phyloP scores from a whole-genome alignment of 768 basidiomycete genomes.

The Xanthoconium stramineum region DNA sequence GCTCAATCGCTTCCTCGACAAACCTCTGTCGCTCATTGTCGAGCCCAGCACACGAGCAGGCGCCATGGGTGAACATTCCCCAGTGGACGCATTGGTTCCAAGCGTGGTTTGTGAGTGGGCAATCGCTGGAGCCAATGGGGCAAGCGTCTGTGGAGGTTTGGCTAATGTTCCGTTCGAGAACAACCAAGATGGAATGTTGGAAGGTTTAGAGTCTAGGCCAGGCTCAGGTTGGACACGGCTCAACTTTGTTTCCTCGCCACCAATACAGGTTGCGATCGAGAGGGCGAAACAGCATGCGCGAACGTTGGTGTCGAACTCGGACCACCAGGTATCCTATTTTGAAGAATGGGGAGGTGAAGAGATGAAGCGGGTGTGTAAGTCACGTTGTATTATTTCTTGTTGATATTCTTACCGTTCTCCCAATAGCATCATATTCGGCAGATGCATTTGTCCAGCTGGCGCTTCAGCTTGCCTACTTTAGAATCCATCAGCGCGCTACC shows the following conservation, averaged over 20 bases:
- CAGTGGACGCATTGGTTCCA: slow-evolving; percentile 86
- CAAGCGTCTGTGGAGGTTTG: slow-evolving; percentile 46
- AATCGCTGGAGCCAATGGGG: slow-evolving; percentile 37
- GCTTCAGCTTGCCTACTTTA: slow-evolving; percentile 88
- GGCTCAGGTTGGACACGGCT: slow-evolving; percentile 53
- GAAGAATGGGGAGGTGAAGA: slow-evolving; percentile 80
- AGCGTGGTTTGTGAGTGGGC: slow-evolving; percentile 84
- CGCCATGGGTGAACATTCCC: slow-evolving; percentile 87
- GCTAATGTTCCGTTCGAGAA: slow-evolving; percentile 32
- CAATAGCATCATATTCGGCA: slow-evolving; percentile 52
- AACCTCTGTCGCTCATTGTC: slow-evolving; percentile 75
- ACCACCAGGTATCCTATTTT: slow-evolving; percentile 82
- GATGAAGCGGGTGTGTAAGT: slow-evolving; percentile 74
- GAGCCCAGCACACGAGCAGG: slow-evolving; percentile 85
- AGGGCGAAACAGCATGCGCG: slow-evolving; percentile 57
- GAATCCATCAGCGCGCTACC: slow-evolving; percentile 68
- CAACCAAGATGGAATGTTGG: neutral
- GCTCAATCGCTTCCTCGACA: slow-evolving; percentile 89
- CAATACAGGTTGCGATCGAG: slow-evolving; percentile 52
- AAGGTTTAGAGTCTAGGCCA: slow-evolving; percentile 7
- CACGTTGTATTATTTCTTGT: neutral
- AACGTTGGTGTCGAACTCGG: slow-evolving; percentile 69
- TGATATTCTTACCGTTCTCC: neutral
- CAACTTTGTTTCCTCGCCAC: slow-evolving; percentile 71
- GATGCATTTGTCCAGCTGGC: slow-evolving; percentile 92